These are phyloP conservation scores for Candida sojae DNA, from an alignment of 1,139 yeast species.

Conservation along the genomic window DNA sequence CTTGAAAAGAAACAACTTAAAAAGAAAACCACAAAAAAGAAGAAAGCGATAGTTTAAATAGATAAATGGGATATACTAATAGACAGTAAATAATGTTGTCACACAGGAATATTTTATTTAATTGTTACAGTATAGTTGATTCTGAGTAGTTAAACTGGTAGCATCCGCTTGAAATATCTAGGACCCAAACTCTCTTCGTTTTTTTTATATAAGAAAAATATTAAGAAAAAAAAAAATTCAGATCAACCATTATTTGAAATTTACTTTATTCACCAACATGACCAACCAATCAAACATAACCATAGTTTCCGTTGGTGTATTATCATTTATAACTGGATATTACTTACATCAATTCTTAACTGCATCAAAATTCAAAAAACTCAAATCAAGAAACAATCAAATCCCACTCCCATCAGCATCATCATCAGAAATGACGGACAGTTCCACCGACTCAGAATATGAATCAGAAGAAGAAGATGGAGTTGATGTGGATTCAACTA, in stretches of 20 bases:
- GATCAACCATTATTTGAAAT: neutral
- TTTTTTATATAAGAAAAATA: neutral
- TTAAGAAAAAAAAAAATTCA: neutral
- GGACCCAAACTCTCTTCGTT: too few relatives aligned
- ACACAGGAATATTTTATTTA: neutral
- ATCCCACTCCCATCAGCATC: conserved; percentile 2
- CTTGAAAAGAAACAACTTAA: conserved; percentile 44
- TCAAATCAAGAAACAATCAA: neutral
- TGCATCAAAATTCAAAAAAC: conserved; percentile 2
- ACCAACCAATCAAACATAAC: conserved; percentile 11
- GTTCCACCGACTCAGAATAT: conserved; percentile 5
- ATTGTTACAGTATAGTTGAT: too few relatives aligned
- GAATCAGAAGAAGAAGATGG: conserved; percentile 39
- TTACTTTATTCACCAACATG: conserved; percentile 2
- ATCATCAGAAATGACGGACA: conserved; percentile 5
- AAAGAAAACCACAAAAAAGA: conserved; percentile 30
- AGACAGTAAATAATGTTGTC: neutral
- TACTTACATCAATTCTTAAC: conserved; percentile 17
- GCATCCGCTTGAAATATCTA: too few relatives aligned
- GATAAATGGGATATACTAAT: neutral
- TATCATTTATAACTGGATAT: conserved; percentile 29
- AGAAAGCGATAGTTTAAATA: conserved; percentile 36
- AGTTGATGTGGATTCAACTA: conserved; percentile 52
- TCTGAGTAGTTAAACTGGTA: too few relatives aligned
- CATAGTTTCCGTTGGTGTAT: conserved; percentile 21